Conservation (phyloP, 2,329 filamentous ascomycete genomes). For the Nemania serpens region DNA sequence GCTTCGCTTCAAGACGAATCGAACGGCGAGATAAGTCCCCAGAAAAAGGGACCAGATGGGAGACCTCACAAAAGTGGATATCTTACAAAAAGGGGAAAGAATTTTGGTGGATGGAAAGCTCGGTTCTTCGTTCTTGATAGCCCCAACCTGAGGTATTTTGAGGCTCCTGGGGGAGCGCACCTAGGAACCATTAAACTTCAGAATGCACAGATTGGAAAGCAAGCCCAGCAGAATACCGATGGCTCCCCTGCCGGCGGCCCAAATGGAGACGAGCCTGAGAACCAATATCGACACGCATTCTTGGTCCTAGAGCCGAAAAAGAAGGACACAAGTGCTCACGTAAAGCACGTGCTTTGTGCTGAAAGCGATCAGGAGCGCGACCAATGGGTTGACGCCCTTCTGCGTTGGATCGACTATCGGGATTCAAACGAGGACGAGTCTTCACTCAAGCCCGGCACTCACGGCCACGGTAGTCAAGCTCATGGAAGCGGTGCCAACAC, state of each 20-base stretch:
- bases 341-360: slow-evolving; percentile 92
- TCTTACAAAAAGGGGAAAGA: slow-evolving; percentile 95
- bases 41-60: slow-evolving; percentile 62
- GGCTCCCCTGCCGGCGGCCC: slow-evolving; percentile 63
- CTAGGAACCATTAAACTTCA: slow-evolving; percentile 91
- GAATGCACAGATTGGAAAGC: slow-evolving; percentile 91
- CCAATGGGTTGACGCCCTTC: slow-evolving; percentile 86
- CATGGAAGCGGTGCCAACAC: slow-evolving; percentile 44
- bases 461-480: slow-evolving; percentile 44
- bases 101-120: slow-evolving; percentile 98
- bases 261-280: slow-evolving; percentile 76
- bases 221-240: slow-evolving; percentile 69
- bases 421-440: slow-evolving; percentile 63
- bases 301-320: slow-evolving; percentile 93
- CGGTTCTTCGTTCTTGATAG: slow-evolving; percentile 66
- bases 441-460: slow-evolving; percentile 43
- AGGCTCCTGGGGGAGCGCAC: slow-evolving; percentile 86
- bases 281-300: slow-evolving; percentile 96
- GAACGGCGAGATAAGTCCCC: slow-evolving; percentile 44
- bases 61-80: slow-evolving; percentile 83
- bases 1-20: slow-evolving; percentile 46
- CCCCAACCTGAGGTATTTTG: slow-evolving; percentile 81
- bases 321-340: slow-evolving; percentile 85
- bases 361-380: slow-evolving; percentile 94
- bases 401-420: slow-evolving; percentile 84